Evolutionary conservation across 768 basidiomycete species (phyloP), one percentile per base, ranked within the genome.

Genomic region (Naganishia vishniacii): DNA sequence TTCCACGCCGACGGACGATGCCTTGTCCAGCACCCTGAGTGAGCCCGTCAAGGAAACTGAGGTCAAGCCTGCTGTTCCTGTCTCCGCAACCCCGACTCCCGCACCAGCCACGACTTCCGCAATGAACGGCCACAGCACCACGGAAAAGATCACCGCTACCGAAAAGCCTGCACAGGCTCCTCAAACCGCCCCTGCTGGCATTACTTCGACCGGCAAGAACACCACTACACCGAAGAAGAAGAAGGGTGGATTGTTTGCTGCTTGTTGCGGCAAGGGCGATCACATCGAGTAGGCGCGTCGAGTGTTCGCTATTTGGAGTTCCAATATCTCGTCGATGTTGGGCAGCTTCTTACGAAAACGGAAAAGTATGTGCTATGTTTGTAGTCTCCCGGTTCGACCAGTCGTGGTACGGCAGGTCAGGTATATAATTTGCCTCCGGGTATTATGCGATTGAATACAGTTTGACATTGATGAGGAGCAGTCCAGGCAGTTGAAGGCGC

Each of bases 81-180:
- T 45, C 13, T 26, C 56, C 49, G 71, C 75, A n/a, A 65, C 74
- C 31, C 70, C 75, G 59, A 65, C 59, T 37, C 40, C 71, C 23
- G 56, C 53, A 2, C 45, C n/a, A n/a, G n/a, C n/a, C n/a, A n/a
- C n/a, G n/a, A n/a, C n/a, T n/a, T n/a, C 60, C n/a, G 48, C 64
- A 28, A 64, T 64, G 23, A 58, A 56, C 11, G 29, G 64, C 26
- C 34, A 70, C 59, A 37, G 7, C 15, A 15, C 34, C 34, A 61
- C 62, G 8, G 45, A 48, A 20, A 62, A 62, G 45, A 46, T 42
- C 25, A 60, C 56, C 12, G 65, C 60, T 23, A 56, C 53, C 56
- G 45, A 48, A 25, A 37, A 62, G 26, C 51, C 62, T 25, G 48
- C 58, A 7, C 58, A 64, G 16, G 66, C 65, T 23, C 41, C 65